Percentiles rank a stretch among this genome's conserved stretches.
phyloP scores from a whole-genome alignment of 108 stramenopile genomes.

The Skeletonema potamos region DNA sequence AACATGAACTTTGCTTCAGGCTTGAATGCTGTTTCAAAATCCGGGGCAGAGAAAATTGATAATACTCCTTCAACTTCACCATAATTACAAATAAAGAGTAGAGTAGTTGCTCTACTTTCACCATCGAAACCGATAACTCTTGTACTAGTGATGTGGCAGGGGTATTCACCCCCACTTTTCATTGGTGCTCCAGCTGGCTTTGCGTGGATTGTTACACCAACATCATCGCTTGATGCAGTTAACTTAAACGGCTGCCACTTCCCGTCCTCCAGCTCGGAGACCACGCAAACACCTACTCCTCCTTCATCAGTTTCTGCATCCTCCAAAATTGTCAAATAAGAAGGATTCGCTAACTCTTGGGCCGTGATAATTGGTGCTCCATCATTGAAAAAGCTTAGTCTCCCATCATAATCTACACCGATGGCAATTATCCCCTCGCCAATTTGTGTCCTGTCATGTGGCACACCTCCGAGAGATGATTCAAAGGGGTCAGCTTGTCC shows the following conservation, averaged over 20 bases:
- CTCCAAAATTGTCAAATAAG: constrained; percentile 28
- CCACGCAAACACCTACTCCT: constrained; percentile 20
- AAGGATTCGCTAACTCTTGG: constrained; percentile 32
- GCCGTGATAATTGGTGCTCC: constrained; percentile 32
- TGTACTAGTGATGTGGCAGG: constrained; percentile 28
- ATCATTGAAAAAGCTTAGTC: constrained; percentile 16
- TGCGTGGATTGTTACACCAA: neutral
- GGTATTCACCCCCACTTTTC: constrained; percentile 36
- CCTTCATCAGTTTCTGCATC: neutral
- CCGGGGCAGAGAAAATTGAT: constrained; percentile 5
- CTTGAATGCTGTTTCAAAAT: neutral
- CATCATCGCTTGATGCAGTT: neutral
- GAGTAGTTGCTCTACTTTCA: constrained; percentile 1
- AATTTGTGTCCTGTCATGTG: constrained; percentile 34
- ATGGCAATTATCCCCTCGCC: constrained; percentile 35
- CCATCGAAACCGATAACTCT: neutral
- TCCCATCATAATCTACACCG: constrained; percentile 18
- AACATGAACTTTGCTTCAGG: constrained; percentile 9
- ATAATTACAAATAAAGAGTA: constrained; percentile 36
- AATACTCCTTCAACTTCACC: constrained; percentile 36
- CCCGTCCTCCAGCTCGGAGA: constrained; percentile 38
- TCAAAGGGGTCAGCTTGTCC: constrained; percentile 50
- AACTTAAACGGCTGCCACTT: constrained; percentile 24
- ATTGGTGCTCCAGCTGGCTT: constrained; percentile 7
- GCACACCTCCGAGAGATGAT: constrained; percentile 30